These are phyloP conservation scores for Flaveria linearis DNA, from an alignment of 129 eudicot genomes.

Conservation along the genomic window DNA sequence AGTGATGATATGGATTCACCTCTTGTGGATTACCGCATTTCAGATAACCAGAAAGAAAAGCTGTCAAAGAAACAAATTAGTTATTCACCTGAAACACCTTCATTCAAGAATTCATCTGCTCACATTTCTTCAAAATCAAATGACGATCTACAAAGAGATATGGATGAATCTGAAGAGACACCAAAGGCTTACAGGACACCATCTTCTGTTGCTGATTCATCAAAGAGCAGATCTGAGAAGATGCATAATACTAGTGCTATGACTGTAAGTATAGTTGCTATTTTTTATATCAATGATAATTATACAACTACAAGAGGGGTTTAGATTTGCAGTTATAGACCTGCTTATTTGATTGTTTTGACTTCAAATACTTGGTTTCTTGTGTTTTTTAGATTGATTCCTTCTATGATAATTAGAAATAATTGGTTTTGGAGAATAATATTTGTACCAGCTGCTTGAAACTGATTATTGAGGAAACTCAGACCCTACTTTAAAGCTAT, in stretches of 20 bases:
- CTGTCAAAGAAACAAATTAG: constrained; percentile 41
- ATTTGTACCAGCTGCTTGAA: neutral
- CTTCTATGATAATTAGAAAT: neutral
- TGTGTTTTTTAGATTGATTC: neutral
- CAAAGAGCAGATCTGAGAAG: constrained; percentile 66
- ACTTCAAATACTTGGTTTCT: neutral
- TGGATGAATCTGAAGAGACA: constrained; percentile 61
- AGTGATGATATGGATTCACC: constrained; percentile 92
- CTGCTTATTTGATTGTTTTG: neutral
- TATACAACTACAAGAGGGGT: neutral
- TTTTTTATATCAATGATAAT: neutral
- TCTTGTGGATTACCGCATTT: constrained; percentile 47
- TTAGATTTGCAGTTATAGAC: neutral
- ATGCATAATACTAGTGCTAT: constrained; percentile 55
- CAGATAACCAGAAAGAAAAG: constrained; percentile 63
- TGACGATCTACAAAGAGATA: constrained; percentile 60
- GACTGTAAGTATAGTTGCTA: constrained; percentile 46
- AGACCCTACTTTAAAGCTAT: neutral
- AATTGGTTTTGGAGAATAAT: neutral
- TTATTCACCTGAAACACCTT: constrained; percentile 72
- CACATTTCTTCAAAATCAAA: constrained; percentile 50
- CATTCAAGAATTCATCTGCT: constrained; percentile 41
- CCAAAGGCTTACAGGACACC: constrained; percentile 58
- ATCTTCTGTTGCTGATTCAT: constrained; percentile 62
- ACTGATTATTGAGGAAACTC: neutral